Evolutionary conservation across 495 filamentous ascomycete genomes (phyloP).

Genomic region (Daldinia vernicosa): DNA sequence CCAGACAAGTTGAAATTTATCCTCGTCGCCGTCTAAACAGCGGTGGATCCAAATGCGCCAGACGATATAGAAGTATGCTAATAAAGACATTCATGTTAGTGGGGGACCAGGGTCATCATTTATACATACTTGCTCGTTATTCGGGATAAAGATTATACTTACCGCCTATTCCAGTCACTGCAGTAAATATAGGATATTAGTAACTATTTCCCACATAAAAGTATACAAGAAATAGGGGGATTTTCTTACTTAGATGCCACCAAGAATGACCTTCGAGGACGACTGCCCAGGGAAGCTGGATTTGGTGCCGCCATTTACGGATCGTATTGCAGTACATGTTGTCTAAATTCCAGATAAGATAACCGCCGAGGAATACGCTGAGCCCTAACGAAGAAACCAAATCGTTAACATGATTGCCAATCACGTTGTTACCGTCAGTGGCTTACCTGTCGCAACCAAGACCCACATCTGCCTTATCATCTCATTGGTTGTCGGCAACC

Average conservation of each 20-base stretch:
- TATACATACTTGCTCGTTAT: neutral
- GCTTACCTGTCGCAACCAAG: conserved; percentile 58
- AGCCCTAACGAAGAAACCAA: conserved; percentile 61
- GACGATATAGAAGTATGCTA: conserved; percentile 84
- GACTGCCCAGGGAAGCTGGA: conserved; percentile 90
- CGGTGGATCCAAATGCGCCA: conserved; percentile 90
- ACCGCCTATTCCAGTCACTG: conserved; percentile 53
- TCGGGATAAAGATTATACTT: conserved; percentile 19
- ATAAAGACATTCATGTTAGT: conserved; percentile 53
- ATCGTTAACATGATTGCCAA: conserved; percentile 18
- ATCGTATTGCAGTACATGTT: conserved; percentile 81
- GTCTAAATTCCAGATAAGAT: conserved; percentile 88
- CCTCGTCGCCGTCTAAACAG: conserved; percentile 78
- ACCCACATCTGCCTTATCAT: conserved; percentile 80
- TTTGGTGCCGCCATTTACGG: conserved; percentile 70
- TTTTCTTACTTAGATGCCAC: conserved; percentile 75
- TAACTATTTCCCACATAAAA: neutral
- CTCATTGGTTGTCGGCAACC: conserved; percentile 62
- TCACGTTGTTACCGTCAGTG: conserved; percentile 9
- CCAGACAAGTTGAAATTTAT: conserved; percentile 81
- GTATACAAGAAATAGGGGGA: conserved; percentile 1
- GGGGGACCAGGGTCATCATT: neutral
- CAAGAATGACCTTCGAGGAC: conserved; percentile 94
- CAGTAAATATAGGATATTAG: conserved; percentile 16
- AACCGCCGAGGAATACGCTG: conserved; percentile 81